Conservation (phyloP, 306 rosid genomes). For the Prunus kanzakura region DNA sequence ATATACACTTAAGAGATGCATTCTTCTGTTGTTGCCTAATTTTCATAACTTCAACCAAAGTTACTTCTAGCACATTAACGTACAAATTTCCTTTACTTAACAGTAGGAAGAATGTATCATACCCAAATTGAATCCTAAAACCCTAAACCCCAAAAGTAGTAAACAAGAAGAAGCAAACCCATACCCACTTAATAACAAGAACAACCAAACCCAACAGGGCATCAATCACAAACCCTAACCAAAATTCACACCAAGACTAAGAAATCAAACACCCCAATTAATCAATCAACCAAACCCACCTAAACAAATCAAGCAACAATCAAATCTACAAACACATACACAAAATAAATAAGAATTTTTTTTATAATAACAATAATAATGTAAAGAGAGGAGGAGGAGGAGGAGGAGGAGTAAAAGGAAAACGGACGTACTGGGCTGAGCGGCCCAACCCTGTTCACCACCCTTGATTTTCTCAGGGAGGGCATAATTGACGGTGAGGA, state of each 20-base stretch:
- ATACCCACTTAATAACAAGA: background rate
- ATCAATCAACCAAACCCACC: background rate
- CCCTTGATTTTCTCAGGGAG: conserved; percentile 91
- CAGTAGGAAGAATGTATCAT: background rate
- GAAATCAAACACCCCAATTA: background rate
- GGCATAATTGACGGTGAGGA: conserved; percentile 92
- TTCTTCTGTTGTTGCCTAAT: background rate
- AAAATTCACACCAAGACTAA: background rate
- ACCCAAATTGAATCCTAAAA: background rate
- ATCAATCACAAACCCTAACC: background rate
- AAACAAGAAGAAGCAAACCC: background rate
- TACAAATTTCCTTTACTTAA: background rate
- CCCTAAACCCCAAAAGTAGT: conserved; percentile 13
- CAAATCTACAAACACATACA: background rate
- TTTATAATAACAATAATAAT: background rate
- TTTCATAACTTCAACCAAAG: background rate
- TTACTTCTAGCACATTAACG: background rate
- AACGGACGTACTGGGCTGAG: conserved; percentile 69
- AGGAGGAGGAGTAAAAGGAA: background rate
- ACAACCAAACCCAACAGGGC: background rate
- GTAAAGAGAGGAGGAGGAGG: background rate
- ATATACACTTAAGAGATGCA: background rate
- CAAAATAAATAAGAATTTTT: no score
- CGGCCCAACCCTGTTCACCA: conserved; percentile 99
- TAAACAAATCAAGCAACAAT: background rate